These are phyloP conservation scores for Typha latifolia DNA, from an alignment of 176 grass and related monocot species.

Conservation along the genomic window DNA sequence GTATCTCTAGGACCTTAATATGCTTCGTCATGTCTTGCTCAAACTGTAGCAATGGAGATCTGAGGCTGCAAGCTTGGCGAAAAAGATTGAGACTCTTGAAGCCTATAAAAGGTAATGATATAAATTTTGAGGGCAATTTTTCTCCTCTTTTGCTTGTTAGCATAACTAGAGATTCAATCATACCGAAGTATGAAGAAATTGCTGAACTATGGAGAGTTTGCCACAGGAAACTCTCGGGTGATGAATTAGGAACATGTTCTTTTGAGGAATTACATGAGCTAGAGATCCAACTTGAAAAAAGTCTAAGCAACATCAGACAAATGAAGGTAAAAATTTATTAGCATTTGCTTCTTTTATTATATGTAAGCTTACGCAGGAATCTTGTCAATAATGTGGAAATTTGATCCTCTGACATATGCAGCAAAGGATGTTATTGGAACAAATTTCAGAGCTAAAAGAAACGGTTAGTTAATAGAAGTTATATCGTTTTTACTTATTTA, in stretches of 20 bases:
- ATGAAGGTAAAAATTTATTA: constrained; percentile 41
- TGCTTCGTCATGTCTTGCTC: neutral
- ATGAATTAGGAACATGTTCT: constrained; percentile 48
- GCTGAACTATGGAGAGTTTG: neutral
- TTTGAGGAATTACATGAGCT: constrained; percentile 52
- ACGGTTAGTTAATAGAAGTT: constrained; percentile 30
- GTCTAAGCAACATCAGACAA: constrained; percentile 48
- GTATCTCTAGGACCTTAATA: too few relatives aligned
- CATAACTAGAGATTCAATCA: neutral
- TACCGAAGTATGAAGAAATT: neutral
- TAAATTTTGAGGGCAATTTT: neutral
- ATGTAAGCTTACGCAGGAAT: neutral
- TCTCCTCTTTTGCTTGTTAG: neutral
- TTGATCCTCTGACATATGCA: constrained; percentile 13
- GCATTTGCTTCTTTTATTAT: constrained; percentile 7
- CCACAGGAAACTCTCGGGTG: constrained; percentile 62
- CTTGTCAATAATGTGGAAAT: neutral
- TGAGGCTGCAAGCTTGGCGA: constrained; percentile 34
- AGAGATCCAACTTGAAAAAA: constrained; percentile 47
- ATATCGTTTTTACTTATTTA: neutral
- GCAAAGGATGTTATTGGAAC: constrained; percentile 48
- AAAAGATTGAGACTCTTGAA: constrained; percentile 50
- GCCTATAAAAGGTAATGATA: constrained; percentile 38
- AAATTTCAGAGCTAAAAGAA: constrained; percentile 51
- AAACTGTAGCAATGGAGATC: constrained; percentile 32